A percentile compares a stretch with the other conserved stretches of the same genome.
These are phyloP conservation scores for Lepraria neglecta DNA, from an alignment of 495 filamentous ascomycete species.

Conservation along the genomic window DNA sequence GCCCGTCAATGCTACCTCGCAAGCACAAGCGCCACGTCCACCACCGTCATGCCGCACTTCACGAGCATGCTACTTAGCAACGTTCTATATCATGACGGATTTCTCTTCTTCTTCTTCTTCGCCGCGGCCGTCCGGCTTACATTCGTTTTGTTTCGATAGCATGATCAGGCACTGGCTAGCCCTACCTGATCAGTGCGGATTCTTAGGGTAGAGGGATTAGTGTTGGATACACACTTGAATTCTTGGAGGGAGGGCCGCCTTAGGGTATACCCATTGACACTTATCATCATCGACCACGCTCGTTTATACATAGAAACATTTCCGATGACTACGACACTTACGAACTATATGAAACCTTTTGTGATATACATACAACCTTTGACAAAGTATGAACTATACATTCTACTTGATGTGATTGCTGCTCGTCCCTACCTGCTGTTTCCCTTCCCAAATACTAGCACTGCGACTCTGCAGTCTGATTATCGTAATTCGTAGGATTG, in stretches of 20 bases:
- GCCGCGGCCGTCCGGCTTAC: neutral
- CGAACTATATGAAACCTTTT: constrained; percentile 3
- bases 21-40: constrained; percentile 7
- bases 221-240: neutral
- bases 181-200: neutral
- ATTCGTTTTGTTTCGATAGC: constrained; percentile 1
- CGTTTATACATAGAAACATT: constrained; percentile 5
- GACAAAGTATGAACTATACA: neutral
- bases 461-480: too few species aligned
- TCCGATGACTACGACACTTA: neutral
- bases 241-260: neutral
- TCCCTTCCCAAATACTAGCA: too few species aligned
- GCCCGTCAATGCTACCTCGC: constrained; percentile 6
- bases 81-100: too few species aligned
- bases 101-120: neutral
- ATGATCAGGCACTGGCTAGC: neutral
- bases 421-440: too few species aligned
- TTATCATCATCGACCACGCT: constrained; percentile 5
- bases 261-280: constrained; percentile 5
- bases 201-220: neutral
- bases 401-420: neutral
- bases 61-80: neutral
- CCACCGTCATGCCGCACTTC: neutral
- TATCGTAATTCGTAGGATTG: too few species aligned
- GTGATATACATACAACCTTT: neutral